Conservation (phyloP, 1,139 yeast species). For the Casaregolazyma suthepensis region DNA sequence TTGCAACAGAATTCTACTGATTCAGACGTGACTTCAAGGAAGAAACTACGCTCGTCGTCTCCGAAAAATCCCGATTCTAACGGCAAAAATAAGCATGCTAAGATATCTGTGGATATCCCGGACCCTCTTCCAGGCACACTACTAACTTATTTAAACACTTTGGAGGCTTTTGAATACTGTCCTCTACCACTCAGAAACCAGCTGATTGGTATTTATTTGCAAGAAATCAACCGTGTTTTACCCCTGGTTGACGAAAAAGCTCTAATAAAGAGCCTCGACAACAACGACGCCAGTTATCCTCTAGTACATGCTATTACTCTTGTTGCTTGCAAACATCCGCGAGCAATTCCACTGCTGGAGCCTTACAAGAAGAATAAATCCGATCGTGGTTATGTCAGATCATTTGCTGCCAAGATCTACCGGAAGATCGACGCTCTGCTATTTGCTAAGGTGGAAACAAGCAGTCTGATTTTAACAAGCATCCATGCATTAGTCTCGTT, state of each 20-base stretch:
- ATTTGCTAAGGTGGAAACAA: conserved; percentile 12
- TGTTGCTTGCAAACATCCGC: conserved; percentile 10
- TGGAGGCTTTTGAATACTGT: conserved; percentile 50
- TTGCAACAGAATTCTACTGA: not conserved
- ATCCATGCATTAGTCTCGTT: conserved; percentile 31
- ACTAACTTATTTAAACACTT: conserved; percentile 17
- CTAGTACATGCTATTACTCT: conserved; percentile 19
- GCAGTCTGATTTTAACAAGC: conserved; percentile 15
- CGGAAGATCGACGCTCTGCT: conserved; percentile 12
- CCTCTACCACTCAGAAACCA: conserved; percentile 44
- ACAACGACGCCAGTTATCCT: conserved; percentile 6
- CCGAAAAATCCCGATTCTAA: not conserved
- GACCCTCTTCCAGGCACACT: conserved; percentile 14
- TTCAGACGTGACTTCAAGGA: not conserved
- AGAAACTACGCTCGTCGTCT: not conserved
- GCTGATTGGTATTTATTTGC: conserved; percentile 50
- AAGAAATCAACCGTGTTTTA: conserved; percentile 52
- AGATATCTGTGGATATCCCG: conserved; percentile 14
- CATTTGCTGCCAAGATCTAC: conserved; percentile 8
- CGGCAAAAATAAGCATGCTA: not conserved
- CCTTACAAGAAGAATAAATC: not conserved
- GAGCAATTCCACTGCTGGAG: conserved; percentile 7
- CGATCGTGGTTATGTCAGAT: conserved; percentile 8
- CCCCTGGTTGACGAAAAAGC: conserved; percentile 45
- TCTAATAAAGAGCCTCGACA: not conserved